Evolutionary conservation across 305 asterid species (phyloP), one percentile per base, ranked within the genome.

Genomic region (Coffea humblotiana): DNA sequence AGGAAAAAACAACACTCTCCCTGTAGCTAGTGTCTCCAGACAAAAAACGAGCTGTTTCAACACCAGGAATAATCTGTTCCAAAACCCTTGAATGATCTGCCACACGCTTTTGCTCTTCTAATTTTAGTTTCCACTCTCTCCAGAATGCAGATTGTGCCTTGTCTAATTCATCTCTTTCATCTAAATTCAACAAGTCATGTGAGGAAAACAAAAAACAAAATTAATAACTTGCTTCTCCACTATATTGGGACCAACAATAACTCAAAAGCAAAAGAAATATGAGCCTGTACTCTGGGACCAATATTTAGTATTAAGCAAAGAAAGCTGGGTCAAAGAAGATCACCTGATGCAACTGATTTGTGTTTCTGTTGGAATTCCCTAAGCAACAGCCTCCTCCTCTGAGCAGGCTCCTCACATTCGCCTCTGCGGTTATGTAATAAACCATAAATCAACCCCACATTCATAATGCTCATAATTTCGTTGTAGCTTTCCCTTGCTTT

Each of bases 81-180:
- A 96, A 85, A 79, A 89, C 89, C 89, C 98, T 92, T 56, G 98
- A 90, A 83, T 92, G 88, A 84, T 94, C 98, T 21, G 99, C 97
- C 70, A 84, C 88, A 77, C 69, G 88, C 89, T 93, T 93, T 86
- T 96, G 98, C 74, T 94, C 97, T 87, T 96, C 98, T 76, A 96
- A 81, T 89, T 94, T 96, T 80, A 88, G 80, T 89, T 94, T 94
- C 99, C 99, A 96, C 83, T 94, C 98, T 76, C 91, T 94, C 99
- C 99, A 96, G 85, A 93, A 96, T 82, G 98, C 90, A 69, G 99
- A 94, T 76, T 93, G 99, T 77, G 97, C 92, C 88, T 89, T 89
- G 71, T 92, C 97, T 74, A 94, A 89, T 78, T 85, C 88, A 79
- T 86, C 90, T 86, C 90, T 88, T 86, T 91, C 98, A 82, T 93